phyloP scores from a whole-genome alignment of 2,329 filamentous ascomycete genomes.

The Pestalotiopsis sp. region DNA sequence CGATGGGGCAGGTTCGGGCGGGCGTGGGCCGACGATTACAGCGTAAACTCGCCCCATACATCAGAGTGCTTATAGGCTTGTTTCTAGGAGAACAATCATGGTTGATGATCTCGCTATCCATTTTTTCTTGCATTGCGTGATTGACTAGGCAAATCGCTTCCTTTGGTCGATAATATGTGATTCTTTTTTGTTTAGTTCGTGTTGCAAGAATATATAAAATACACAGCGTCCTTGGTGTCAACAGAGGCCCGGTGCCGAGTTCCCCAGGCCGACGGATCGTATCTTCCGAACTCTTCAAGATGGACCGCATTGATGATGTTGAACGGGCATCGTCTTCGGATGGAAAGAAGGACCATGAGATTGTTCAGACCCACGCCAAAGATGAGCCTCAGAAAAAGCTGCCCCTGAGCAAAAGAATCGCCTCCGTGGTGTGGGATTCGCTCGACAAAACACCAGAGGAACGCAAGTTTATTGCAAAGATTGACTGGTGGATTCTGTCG shows the following conservation, averaged over 20 bases:
- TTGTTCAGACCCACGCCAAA: background rate
- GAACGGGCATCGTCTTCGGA: background rate
- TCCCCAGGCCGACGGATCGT: background rate
- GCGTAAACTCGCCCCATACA: background rate
- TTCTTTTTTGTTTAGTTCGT: background rate
- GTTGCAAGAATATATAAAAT: background rate
- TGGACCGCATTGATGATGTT: background rate
- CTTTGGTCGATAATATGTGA: background rate
- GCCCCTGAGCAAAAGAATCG: slow-evolving; percentile 11
- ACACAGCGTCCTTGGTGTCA: background rate
- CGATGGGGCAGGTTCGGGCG: background rate
- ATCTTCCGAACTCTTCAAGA: background rate
- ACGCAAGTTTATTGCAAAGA: slow-evolving; percentile 40
- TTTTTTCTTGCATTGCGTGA: background rate
- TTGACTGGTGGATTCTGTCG: slow-evolving; percentile 25
- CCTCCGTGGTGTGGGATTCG: slow-evolving; percentile 31
- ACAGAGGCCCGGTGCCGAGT: background rate
- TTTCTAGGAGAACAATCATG: background rate
- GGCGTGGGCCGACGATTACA: background rate
- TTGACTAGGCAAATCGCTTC: background rate
- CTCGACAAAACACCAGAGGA: slow-evolving; percentile 38
- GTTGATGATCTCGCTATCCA: background rate
- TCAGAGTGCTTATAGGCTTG: background rate
- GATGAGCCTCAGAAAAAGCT: background rate
- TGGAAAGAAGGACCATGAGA: background rate